Evolutionary conservation across 345 rosid species (phyloP), one percentile per base, ranked within the genome.

Genomic region (Excoecaria agallocha): DNA sequence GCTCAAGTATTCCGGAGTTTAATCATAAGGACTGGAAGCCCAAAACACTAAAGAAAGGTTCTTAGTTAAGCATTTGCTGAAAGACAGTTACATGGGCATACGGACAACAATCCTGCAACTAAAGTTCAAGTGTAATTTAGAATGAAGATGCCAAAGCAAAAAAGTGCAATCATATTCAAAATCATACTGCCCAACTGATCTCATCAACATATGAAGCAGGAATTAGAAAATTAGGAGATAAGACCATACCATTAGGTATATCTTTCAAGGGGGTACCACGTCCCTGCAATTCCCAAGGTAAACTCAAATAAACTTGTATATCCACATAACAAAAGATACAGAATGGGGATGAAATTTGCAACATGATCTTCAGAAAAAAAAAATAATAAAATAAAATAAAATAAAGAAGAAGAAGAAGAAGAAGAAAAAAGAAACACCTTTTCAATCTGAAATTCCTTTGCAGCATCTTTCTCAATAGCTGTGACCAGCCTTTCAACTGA

Each of bases 401-500:
- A n/a, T n/a, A n/a, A n/a, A n/a, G n/a, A n/a, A n/a, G n/a, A n/a
- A n/a, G n/a, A n/a, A n/a, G n/a, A n/a, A n/a, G n/a, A n/a, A n/a
- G n/a, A n/a, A n/a, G n/a, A n/a, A n/a, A n/a, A n/a, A n/a, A n/a
- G n/a, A n/a, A n/a, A n/a, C n/a, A 94, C 98, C 98, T 92, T 92
- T 77, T 84, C 89, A 74, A 94, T 84, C 7, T 86, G 89, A 64
- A 94, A 78, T 74, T 91, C 98, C 78, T 66, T 94, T 41, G 76
- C 70, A 68, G 90, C 67, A 74, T 92, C 95, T 80, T 80, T 94
- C 62, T 92, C 98, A 71, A 92, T 50, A 58, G 90, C 68, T 2
- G 97, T 92, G 38, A 94, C 98, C 66, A 94, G 88, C 85, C 98
- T 91, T 79, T 94, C 98, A 76, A 92, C 98, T 73, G 93, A 87